Evolutionary conservation across 73 alveolate species (phyloP), one percentile per base, ranked within the genome.

Genomic region (Halteria grandinella): DNA sequence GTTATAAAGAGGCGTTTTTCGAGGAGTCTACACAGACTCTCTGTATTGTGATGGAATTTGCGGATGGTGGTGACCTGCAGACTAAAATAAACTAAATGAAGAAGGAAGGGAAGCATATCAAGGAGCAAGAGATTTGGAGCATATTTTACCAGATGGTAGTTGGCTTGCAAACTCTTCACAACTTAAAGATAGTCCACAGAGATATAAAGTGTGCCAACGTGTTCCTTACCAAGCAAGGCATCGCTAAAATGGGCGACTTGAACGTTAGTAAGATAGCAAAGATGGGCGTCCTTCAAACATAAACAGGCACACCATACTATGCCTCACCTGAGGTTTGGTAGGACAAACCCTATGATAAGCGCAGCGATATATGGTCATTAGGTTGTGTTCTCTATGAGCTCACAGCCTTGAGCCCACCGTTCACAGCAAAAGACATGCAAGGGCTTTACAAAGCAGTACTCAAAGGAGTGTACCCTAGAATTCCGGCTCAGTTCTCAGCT

Each of bases 221-320:
- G 40, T 93, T 93, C 74, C 41, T 91, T 69, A 86, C 88, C 17
- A 89, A 75, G 69, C 75, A 78, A 54, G 97, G 95, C 23, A 55
- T 60, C 8, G 87, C 81, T 53, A 92, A 92, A 66, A 49, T 93
- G 31, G 98, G 98, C n/a, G 98, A 93, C 75, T 69, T 93, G 58
- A 93, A 93, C 54, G 98, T 93, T 20, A 82, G 95, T 36, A 93
- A 90, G 50, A 83, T 90, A 2, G 73, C 97, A 0, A 36, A 93
- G 84, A 78, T 75, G 85, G 98, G 98, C 1, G 82, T 93, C 73
- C 92, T 94, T 23, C 77, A 87, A 76, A 93, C 98, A 15, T 88
- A 93, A 74, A 93, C 98, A 2, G 98, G 98, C 43, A 93, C 98
- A 8, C 98, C 98, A 21, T 93, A 93, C 51, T 93, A 93, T 54